Base-by-base conservation (phyloP, 257 asterid genomes). In the Nicotiana attenuata region DNA sequence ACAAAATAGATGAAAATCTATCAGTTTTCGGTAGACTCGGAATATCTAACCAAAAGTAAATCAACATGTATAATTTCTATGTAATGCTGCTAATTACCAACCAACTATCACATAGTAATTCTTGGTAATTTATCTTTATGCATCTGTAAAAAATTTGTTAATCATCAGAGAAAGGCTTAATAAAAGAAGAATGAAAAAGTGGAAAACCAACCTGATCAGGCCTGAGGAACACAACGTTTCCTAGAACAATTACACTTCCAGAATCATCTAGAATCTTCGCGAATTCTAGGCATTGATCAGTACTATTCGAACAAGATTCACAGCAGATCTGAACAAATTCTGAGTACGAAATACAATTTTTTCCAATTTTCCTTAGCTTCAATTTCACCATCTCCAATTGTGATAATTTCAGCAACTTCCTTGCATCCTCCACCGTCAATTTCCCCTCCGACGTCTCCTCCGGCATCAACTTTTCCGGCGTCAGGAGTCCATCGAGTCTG, bases 241-340 rank as follows among this genome's bases (percentile, higher is more conserved):
- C 84, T 0, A 84, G 52, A 59, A 84, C 86, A 79, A 84, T 65
- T 15, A 84, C 86, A 13, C 59, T 66, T 56, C 86, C 86, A 68
- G 86, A 80, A 24, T 80, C 77, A 65, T 84, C 86, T 61, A 84
- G 47, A 45, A 59, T 75, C 53, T 80, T 84, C 41, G 84, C 80
- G 50, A 80, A 61, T 16, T 84, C 84, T 4, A 61, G 10, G 17
- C 84, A 81, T 24, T 50, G 66, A 7, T 84, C 83, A 35, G 50
- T 41, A 41, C 22, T 35, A 7, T 33, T 47, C 31, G 59, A 73
- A 84, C 86, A 47, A 26, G 19, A 33, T 7, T 76, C 84, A 2
- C 73, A 78, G 57, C 86, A 84, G n/a, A 84, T 84, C 61, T 77
- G 77, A 29, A 84, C 28, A 59, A 84, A 84, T 24, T 84, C 83